phyloP scores from a whole-genome alignment of 2,329 filamentous ascomycete genomes.

The Penicillium oxalicum region DNA sequence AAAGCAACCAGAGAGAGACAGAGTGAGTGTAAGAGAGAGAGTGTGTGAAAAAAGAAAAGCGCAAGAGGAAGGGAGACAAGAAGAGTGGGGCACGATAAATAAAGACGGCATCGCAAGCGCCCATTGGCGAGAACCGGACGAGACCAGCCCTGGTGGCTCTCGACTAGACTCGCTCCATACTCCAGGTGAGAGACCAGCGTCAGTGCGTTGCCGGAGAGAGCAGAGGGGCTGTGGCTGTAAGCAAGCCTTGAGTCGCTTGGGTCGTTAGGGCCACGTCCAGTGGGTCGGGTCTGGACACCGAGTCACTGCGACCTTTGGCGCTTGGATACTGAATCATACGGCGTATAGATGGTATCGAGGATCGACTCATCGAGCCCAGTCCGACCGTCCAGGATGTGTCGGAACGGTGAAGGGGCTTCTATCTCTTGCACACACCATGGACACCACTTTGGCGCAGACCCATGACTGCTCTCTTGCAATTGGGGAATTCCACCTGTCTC shows the following conservation, averaged over 20 bases:
- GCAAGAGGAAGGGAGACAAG: constrained; percentile 4
- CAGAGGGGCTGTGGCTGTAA: neutral
- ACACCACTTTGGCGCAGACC: too few species aligned
- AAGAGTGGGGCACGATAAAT: constrained; percentile 19
- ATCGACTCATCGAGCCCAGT: too few species aligned
- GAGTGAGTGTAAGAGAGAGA: too few species aligned
- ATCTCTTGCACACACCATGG: too few species aligned
- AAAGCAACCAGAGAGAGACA: neutral
- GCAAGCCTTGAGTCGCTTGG: neutral
- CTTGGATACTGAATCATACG: constrained; percentile 1
- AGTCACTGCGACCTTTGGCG: neutral
- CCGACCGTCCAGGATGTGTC: too few species aligned
- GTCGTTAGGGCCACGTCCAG: constrained; percentile 11
- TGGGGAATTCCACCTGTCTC: too few species aligned
- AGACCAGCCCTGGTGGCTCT: neutral
- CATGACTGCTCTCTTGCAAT: too few species aligned
- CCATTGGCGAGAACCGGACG: neutral
- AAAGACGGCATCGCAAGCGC: constrained; percentile 14
- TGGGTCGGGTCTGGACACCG: constrained; percentile 6
- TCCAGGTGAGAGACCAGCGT: constrained; percentile 11
- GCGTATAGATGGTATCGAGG: neutral
- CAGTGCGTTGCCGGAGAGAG: constrained; percentile 19
- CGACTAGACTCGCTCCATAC: too few species aligned
- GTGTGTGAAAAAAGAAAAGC: neutral
- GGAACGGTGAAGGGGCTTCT: too few species aligned